A percentile compares a stretch with the other conserved stretches of the same genome.
phyloP scores from a whole-genome alignment of 495 filamentous ascomycete species.

The Podospora fimiseda region DNA sequence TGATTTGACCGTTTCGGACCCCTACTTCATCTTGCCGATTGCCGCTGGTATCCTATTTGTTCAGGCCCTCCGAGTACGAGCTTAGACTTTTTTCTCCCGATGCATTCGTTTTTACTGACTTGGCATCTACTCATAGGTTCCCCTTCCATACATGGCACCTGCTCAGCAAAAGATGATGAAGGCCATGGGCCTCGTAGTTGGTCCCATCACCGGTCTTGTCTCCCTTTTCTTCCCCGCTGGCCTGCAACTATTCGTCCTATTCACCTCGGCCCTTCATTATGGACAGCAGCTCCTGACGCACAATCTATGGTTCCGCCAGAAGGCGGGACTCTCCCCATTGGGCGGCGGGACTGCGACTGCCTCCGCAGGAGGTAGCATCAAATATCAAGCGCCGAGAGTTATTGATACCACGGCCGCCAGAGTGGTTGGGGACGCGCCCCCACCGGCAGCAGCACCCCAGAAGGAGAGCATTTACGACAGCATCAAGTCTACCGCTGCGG shows the following conservation, averaged over 20 bases:
- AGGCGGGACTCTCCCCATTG: conserved; percentile 46
- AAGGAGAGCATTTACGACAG: conserved; percentile 17
- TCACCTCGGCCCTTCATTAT: conserved; percentile 49
- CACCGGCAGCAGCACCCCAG: not conserved
- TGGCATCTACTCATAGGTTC: conserved; percentile 18
- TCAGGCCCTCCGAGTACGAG: conserved; percentile 52
- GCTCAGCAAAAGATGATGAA: conserved; percentile 39
- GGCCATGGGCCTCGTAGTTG: conserved; percentile 51
- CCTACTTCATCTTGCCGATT: conserved; percentile 65
- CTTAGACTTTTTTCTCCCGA: too few species aligned
- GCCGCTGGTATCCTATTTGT: conserved; percentile 44
- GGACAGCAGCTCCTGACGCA: conserved; percentile 53
- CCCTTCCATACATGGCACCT: conserved; percentile 30
- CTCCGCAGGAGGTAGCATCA: not conserved
- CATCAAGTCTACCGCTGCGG: conserved; percentile 21
- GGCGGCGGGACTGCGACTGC: not conserved
- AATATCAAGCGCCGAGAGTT: conserved; percentile 26
- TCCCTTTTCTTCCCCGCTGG: conserved; percentile 59
- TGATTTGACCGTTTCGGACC: conserved; percentile 74
- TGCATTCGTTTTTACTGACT: conserved; percentile 1
- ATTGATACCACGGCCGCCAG: conserved; percentile 19
- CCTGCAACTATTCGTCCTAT: conserved; percentile 66
- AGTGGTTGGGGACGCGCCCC: not conserved
- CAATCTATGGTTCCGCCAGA: conserved; percentile 40
- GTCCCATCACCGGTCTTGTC: conserved; percentile 54